Evolutionary conservation across 306 rosid species (phyloP).

Genomic region (Comarum palustre): DNA sequence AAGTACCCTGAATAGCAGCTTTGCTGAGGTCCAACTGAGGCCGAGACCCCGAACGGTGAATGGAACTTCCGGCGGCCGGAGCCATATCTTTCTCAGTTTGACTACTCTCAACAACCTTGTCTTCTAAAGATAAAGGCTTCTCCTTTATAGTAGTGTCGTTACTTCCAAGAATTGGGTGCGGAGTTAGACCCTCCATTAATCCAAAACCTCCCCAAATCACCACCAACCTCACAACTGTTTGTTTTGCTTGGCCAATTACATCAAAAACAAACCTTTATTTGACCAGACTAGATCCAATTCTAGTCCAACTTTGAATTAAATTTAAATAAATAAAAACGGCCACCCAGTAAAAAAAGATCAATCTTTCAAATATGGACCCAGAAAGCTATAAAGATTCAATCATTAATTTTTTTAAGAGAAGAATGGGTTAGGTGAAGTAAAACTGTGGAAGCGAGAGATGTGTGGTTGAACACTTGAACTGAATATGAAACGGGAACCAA

Average conservation of each 20-base stretch:
- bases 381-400: neutral
- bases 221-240: conserved; percentile 44
- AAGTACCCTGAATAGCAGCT: conserved; percentile 81
- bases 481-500: neutral
- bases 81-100: conserved; percentile 59
- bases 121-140: conserved; percentile 12
- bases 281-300: neutral
- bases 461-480: conserved; percentile 16
- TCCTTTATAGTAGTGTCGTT: conserved; percentile 26
- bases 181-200: conserved; percentile 55
- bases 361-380: neutral
- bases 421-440: neutral
- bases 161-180: conserved; percentile 44
- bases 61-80: conserved; percentile 54
- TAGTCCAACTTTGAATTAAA: neutral
- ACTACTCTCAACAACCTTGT: conserved; percentile 29
- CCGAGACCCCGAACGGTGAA: conserved; percentile 80
- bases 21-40: conserved; percentile 95
- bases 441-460: neutral
- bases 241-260: conserved; percentile 22
- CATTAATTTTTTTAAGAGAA: neutral
- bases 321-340: neutral
- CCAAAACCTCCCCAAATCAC: conserved; percentile 28
- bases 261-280: neutral
- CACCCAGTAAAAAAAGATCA: neutral